Evolutionary conservation across 768 basidiomycete species (phyloP), one percentile per base, ranked within the genome.

Genomic region (Gymnopilus dilepis): DNA sequence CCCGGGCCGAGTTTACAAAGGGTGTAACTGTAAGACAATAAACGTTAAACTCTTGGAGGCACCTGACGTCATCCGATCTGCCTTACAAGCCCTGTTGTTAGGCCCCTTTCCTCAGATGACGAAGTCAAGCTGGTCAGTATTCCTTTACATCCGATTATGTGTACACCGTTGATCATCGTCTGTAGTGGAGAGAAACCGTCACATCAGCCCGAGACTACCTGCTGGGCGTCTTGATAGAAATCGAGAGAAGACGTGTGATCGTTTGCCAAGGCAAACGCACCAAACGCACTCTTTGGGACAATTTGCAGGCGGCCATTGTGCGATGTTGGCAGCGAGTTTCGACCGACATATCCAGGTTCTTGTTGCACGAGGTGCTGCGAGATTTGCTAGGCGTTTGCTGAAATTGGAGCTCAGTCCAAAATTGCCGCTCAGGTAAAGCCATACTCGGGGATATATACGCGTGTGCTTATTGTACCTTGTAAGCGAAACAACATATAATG

Each of bases 181-280:
- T 61, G 19, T 63, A 99, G 96, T 93, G 97, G 87, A 87, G 92
- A 69, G 92, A 95, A 40, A 82, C 90, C 5, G 93, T 99, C 37
- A 88, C 87, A 2, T 79, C 87, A 9, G 87, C 91, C 53, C 86
- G 94, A 53, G 97, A 99, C 76, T 99, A 99, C 77, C 80, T 99
- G 5, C 84, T 99, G 13, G 97, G 95, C 41, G 89, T 98, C 11
- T 90, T 90, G 6, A 87, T 99, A 51, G 97, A 99, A 74, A 84
- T 95, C 26, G 95, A 97, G 73, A 90, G 95, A 59, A 86, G 95
- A 67, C 88, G 90, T 38, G 81, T 96, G 9, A 82, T 82, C 2
- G 85, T 99, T 96, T 73, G 83, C 88, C 4, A 97, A 95, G 77
- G 95, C 92, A 0, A 94, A 94, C 65, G 99, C n/a, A 99, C 74